phyloP scores from a whole-genome alignment of 805 yeast species.

The Metschnikowia amazonensis region DNA sequence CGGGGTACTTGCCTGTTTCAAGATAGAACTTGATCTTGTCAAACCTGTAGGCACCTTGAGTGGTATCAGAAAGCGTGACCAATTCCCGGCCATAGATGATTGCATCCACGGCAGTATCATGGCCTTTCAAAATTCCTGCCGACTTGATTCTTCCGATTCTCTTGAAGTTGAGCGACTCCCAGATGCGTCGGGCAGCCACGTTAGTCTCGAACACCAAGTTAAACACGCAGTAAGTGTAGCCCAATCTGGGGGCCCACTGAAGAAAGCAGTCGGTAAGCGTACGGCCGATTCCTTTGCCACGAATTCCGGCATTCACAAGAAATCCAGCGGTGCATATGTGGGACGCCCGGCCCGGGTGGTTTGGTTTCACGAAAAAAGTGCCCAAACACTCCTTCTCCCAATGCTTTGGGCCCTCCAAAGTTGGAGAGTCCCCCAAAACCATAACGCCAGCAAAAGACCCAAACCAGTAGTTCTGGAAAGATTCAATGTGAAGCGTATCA shows the following conservation, averaged over 20 bases:
- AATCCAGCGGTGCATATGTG: constrained; percentile 91
- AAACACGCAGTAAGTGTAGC: constrained; percentile 80
- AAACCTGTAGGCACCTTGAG: constrained; percentile 55
- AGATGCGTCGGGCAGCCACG: constrained; percentile 71
- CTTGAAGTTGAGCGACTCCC: constrained; percentile 73
- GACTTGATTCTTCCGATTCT: constrained; percentile 75
- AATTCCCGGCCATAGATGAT: constrained; percentile 80
- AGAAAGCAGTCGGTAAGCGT: constrained; percentile 78
- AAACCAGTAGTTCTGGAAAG: constrained; percentile 86
- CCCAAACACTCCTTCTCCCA: constrained; percentile 96
- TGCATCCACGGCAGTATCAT: constrained; percentile 82
- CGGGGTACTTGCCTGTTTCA: constrained; percentile 84
- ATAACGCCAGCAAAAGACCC: constrained; percentile 73
- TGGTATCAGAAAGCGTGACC: constrained; percentile 49
- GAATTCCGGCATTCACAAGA: constrained; percentile 85
- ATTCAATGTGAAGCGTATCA: constrained; percentile 70
- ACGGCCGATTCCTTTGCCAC: constrained; percentile 89
- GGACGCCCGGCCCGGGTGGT: constrained; percentile 88
- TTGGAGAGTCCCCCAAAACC: constrained; percentile 69
- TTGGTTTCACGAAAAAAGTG: constrained; percentile 77
- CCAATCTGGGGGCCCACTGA: constrained; percentile 88
- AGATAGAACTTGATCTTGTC: constrained; percentile 75
- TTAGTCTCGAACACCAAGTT: constrained; percentile 88
- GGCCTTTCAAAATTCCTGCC: constrained; percentile 87
- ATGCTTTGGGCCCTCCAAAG: constrained; percentile 50